A percentile compares a stretch with the other conserved stretches of the same genome.
phyloP scores from a whole-genome alignment of 331 rosid species.

The Telfairia occidentalis region DNA sequence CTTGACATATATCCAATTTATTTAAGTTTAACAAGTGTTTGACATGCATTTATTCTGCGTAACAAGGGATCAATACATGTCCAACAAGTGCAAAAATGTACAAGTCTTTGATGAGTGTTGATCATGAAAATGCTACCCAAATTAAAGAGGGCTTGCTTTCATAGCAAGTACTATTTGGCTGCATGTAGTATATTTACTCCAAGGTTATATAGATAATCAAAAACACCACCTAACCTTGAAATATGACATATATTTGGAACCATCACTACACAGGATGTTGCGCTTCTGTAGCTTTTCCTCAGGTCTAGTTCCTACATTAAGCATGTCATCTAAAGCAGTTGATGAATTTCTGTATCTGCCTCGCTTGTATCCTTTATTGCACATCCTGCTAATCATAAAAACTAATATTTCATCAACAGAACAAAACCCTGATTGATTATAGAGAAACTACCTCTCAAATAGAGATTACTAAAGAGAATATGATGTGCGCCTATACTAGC shows the following conservation, averaged over 20 bases:
- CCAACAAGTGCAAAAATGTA: background rate
- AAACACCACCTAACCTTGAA: constrained; percentile 54
- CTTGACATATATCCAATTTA: no score
- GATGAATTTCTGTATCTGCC: constrained; percentile 36
- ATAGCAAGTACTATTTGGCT: background rate
- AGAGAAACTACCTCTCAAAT: background rate
- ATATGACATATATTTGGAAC: constrained; percentile 87
- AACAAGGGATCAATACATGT: background rate
- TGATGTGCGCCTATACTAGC: background rate
- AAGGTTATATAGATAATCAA: background rate
- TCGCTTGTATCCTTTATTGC: constrained; percentile 32
- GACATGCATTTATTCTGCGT: no score
- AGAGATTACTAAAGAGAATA: background rate
- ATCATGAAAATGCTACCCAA: background rate
- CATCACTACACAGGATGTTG: constrained; percentile 39
- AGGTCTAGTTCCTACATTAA: constrained; percentile 26
- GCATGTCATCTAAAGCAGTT: constrained; percentile 31
- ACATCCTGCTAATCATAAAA: constrained; percentile 37
- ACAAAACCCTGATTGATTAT: background rate
- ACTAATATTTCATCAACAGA: constrained; percentile 19
- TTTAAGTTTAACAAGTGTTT: no score
- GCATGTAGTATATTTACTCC: background rate
- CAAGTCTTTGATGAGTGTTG: background rate
- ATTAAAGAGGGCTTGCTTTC: background rate
- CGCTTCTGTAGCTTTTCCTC: constrained; percentile 40